Conservation (phyloP, 2,329 filamentous ascomycete species). For the Paecilomyces formosus region DNA sequence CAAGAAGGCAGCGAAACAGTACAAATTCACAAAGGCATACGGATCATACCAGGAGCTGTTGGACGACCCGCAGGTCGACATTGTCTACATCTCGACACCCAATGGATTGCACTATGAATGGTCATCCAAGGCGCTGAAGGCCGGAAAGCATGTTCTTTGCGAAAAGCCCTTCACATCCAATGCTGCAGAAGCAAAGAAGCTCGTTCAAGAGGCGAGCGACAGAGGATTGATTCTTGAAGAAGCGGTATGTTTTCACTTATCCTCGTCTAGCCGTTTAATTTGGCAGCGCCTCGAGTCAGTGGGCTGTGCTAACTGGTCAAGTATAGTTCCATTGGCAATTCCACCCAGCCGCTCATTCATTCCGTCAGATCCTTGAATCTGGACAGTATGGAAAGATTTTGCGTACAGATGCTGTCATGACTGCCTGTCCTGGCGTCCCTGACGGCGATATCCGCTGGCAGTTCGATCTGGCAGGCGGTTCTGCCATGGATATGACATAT, state of each 20-base stretch:
- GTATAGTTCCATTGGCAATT: constrained; percentile 33
- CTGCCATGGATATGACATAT: constrained; percentile 34
- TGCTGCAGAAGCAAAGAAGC: constrained; percentile 32
- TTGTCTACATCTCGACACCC: constrained; percentile 22
- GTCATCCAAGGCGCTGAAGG: constrained; percentile 39
- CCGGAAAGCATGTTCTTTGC: constrained; percentile 48
- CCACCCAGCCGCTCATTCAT: constrained; percentile 33
- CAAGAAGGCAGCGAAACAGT: constrained; percentile 41
- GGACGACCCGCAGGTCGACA: constrained; percentile 16
- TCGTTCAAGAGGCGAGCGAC: constrained; percentile 33
- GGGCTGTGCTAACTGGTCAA: neutral
- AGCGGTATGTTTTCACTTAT: constrained; percentile 3
- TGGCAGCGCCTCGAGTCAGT: neutral
- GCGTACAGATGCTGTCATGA: constrained; percentile 18
- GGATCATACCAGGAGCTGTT: constrained; percentile 16
- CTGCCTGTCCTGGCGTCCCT: constrained; percentile 16
- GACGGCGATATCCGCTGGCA: constrained; percentile 31
- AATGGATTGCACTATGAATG: constrained; percentile 34
- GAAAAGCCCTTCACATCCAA: constrained; percentile 48
- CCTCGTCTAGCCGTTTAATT: neutral
- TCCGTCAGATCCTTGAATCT: constrained; percentile 26
- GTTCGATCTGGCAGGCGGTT: constrained; percentile 31
- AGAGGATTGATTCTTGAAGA: constrained; percentile 6
- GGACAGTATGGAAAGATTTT: constrained; percentile 25
- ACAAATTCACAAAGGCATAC: constrained; percentile 41